Evolutionary conservation across 2,329 filamentous ascomycete species (phyloP).

Genomic region (Fusarium virguliforme): DNA sequence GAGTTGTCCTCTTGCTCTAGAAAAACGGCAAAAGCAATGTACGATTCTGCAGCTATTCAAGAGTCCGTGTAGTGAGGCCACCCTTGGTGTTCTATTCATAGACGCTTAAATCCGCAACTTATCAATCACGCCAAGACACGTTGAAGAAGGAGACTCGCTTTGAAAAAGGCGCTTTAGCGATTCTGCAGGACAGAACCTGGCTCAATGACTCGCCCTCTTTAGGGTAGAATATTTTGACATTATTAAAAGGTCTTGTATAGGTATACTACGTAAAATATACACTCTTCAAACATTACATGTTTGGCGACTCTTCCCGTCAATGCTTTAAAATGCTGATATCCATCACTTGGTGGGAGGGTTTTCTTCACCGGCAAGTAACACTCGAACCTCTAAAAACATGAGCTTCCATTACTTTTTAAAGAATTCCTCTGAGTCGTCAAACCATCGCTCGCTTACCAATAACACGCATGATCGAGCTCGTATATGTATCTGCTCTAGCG

Average conservation of each 20-base stretch:
- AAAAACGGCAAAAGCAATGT: background rate
- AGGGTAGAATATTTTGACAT: background rate
- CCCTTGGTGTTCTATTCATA: conserved; percentile 12
- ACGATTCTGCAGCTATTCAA: background rate
- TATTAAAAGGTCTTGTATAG: background rate
- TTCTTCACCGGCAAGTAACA: background rate
- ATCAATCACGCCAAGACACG: conserved; percentile 16
- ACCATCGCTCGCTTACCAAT: conserved; percentile 6
- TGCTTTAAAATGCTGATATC: background rate
- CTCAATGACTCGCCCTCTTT: background rate
- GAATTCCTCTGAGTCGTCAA: background rate
- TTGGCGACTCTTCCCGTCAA: too few species aligned
- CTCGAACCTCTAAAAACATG: background rate
- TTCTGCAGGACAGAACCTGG: background rate
- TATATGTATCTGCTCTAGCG: conserved; percentile 1
- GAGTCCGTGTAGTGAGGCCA: background rate
- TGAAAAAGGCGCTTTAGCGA: conserved; percentile 2
- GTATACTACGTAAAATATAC: too few species aligned
- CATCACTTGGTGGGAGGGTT: background rate
- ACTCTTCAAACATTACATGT: too few species aligned
- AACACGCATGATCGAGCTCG: background rate
- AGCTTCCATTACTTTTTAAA: conserved; percentile 5
- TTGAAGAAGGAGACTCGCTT: background rate
- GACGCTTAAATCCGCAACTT: conserved; percentile 16
- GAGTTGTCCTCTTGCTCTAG: background rate